A percentile compares a stretch with the other conserved stretches of the same genome.
Conservation (phyloP, 345 rosid species). For the Ceriops decandra region DNA sequence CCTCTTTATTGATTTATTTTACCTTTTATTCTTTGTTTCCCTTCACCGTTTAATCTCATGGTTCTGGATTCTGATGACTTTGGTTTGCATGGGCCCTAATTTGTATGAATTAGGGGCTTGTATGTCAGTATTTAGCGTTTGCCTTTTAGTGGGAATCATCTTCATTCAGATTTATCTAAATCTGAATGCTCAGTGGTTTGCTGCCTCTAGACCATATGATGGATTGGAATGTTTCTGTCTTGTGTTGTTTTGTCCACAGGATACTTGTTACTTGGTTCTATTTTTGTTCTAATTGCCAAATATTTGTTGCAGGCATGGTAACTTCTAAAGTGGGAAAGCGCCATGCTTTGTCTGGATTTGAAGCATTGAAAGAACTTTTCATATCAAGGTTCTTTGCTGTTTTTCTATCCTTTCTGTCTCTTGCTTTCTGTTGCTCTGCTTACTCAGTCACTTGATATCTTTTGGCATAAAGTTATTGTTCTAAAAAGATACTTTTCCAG, state of each 20-base stretch:
- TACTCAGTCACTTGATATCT: background rate
- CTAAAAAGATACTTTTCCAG: background rate
- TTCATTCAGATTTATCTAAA: too few species aligned
- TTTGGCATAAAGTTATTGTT: background rate
- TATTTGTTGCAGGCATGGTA: slow-evolving; percentile 67
- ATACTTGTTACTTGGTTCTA: slow-evolving; percentile 5
- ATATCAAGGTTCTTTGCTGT: slow-evolving; percentile 49
- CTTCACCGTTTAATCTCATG: background rate
- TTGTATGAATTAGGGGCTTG: too few species aligned
- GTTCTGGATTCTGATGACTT: background rate
- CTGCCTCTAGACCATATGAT: background rate
- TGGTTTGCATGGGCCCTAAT: background rate
- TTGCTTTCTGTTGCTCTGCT: background rate
- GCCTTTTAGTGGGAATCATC: background rate
- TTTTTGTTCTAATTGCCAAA: slow-evolving; percentile 1
- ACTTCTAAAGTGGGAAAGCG: slow-evolving; percentile 92
- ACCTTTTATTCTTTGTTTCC: too few species aligned
- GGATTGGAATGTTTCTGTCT: background rate
- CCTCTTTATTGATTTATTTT: background rate
- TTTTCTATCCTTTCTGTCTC: background rate
- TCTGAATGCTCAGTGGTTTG: background rate
- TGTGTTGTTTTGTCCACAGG: background rate
- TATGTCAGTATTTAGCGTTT: background rate
- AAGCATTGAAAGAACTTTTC: slow-evolving; percentile 78
- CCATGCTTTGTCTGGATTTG: slow-evolving; percentile 84